These are phyloP conservation scores for Lyophyllum shimeji DNA, from an alignment of 768 basidiomycete genomes.

Conservation along the genomic window DNA sequence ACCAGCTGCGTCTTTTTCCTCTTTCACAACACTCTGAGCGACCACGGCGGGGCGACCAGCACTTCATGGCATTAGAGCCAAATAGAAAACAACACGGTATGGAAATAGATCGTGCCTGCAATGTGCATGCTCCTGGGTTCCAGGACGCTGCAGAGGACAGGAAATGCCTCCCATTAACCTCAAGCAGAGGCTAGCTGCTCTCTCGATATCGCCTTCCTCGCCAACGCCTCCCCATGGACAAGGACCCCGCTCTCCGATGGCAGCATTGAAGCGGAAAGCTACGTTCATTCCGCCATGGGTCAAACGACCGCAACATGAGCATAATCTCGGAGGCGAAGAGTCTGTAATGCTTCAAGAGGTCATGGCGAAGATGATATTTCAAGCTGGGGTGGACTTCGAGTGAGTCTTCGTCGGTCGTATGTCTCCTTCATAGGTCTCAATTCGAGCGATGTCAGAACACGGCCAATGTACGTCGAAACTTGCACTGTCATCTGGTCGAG, in stretches of 20 bases:
- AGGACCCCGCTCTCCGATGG: slow-evolving; percentile 21
- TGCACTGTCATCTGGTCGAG: slow-evolving; percentile 3
- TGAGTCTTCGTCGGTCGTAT: slow-evolving; percentile 35
- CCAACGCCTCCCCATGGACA: slow-evolving; percentile 36
- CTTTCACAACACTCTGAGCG: background rate
- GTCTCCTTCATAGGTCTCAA: background rate
- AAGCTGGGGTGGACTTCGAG: slow-evolving; percentile 91
- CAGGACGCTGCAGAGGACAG: background rate
- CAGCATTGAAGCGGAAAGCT: slow-evolving; percentile 29
- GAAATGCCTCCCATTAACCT: slow-evolving; percentile 41
- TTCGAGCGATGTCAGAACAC: slow-evolving; percentile 50
- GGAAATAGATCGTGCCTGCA: background rate
- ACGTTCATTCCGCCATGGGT: slow-evolving; percentile 55
- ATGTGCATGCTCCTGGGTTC: too few relatives aligned
- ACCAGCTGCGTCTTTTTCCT: background rate
- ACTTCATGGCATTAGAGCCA: background rate
- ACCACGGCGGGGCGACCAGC: background rate
- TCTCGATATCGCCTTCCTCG: slow-evolving; percentile 54
- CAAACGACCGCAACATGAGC: slow-evolving; percentile 34
- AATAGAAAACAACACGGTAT: background rate
- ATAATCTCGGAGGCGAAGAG: slow-evolving; percentile 38
- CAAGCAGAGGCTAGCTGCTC: slow-evolving; percentile 66
- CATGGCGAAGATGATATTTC: slow-evolving; percentile 75
- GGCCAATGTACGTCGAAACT: slow-evolving; percentile 71
- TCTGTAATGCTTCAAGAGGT: slow-evolving; percentile 66